These are phyloP conservation scores for Alternaria burnsii DNA, from an alignment of 2,329 filamentous ascomycete genomes.

Conservation along the genomic window DNA sequence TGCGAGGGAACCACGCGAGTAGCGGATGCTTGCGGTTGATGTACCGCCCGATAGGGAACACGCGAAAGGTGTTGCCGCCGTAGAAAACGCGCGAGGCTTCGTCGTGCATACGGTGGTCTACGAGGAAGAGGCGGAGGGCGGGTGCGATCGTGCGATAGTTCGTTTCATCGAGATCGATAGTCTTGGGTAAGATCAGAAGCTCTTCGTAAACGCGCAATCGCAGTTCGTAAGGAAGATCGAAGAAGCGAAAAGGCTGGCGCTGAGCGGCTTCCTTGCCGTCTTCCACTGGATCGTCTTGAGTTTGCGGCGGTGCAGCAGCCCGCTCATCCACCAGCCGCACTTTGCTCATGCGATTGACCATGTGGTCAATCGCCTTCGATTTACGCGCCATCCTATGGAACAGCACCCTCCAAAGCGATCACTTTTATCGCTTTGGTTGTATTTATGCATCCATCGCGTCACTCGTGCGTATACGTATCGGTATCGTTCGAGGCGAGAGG, in stretches of 20 bases:
- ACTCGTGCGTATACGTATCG: slow-evolving; percentile 22
- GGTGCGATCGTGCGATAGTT: slow-evolving; percentile 70
- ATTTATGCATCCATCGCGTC: slow-evolving; percentile 55
- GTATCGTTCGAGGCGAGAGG: slow-evolving; percentile 10
- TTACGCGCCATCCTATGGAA: slow-evolving; percentile 27
- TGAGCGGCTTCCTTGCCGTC: slow-evolving; percentile 11
- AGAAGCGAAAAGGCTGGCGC: slow-evolving; percentile 57
- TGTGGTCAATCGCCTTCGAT: slow-evolving; percentile 37
- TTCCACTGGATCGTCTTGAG: background rate
- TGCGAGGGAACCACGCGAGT: slow-evolving; percentile 69
- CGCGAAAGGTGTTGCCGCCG: slow-evolving; percentile 60
- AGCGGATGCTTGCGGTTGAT: slow-evolving; percentile 79
- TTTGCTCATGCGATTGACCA: slow-evolving; percentile 37
- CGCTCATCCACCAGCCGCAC: slow-evolving; percentile 28
- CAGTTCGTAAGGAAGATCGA: slow-evolving; percentile 63
- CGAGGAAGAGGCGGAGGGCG: slow-evolving; percentile 72
- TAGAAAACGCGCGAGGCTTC: slow-evolving; percentile 63
- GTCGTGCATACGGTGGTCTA: slow-evolving; percentile 60
- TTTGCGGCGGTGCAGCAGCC: slow-evolving; percentile 7
- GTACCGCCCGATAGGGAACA: slow-evolving; percentile 64
- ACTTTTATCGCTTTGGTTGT: slow-evolving; percentile 44
- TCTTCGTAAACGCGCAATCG: slow-evolving; percentile 60
- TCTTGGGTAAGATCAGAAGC: slow-evolving; percentile 59
- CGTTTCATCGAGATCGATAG: slow-evolving; percentile 72
- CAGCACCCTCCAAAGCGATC: slow-evolving; percentile 38